A percentile compares a stretch with the other conserved stretches of the same genome.
Conservation (phyloP, 1,284 basidiomycete genomes). For the Calocybe gambosa region DNA sequence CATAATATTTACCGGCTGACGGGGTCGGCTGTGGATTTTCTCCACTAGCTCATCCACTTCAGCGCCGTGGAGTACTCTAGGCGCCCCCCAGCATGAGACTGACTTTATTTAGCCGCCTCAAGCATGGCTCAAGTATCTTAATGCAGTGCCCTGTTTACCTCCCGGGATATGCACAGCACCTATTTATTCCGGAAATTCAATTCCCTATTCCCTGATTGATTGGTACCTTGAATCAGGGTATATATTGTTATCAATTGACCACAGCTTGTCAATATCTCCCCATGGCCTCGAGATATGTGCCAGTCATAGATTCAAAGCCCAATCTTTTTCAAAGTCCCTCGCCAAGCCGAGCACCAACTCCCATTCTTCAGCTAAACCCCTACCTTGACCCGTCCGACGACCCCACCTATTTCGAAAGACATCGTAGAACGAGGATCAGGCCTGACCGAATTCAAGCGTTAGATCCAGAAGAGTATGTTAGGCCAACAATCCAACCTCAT, state of each 20-base stretch:
- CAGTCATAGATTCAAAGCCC: conserved; percentile 4
- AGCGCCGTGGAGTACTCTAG: too few relatives aligned
- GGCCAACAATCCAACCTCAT: too few relatives aligned
- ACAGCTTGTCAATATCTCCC: neutral
- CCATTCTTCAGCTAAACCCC: conserved; percentile 8
- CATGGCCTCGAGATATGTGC: neutral
- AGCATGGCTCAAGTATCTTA: neutral
- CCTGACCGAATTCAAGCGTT: conserved; percentile 3
- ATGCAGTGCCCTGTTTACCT: neutral
- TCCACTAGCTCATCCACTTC: too few relatives aligned
- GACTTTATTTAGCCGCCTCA: too few relatives aligned
- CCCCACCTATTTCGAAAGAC: neutral
- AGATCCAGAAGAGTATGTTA: conserved; percentile 10
- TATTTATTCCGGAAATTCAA: neutral
- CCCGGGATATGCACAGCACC: neutral
- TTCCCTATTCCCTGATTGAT: neutral
- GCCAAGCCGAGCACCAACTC: conserved; percentile 11
- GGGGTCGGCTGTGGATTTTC: too few relatives aligned
- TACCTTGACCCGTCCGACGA: conserved; percentile 7
- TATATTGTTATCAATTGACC: neutral
- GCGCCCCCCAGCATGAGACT: too few relatives aligned
- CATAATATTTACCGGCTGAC: too few relatives aligned
- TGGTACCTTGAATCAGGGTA: neutral
- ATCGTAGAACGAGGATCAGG: conserved; percentile 8
- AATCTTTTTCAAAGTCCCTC: conserved; percentile 7